Conservation (phyloP, 257 asterid genomes). For the Solanum raphanifolium region DNA sequence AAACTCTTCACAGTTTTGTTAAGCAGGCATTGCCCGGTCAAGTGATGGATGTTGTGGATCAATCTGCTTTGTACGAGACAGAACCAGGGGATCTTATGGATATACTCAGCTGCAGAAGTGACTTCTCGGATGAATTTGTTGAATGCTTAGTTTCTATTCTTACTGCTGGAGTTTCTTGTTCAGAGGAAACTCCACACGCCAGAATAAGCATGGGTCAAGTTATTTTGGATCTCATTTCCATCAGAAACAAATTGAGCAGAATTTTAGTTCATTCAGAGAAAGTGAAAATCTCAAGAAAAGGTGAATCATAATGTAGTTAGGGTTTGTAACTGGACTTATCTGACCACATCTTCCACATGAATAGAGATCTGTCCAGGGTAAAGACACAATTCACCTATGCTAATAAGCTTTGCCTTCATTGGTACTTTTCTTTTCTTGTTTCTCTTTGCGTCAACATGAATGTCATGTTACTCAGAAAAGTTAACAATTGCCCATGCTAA, state of each 20-base stretch:
- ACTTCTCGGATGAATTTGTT: background rate
- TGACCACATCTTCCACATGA: background rate
- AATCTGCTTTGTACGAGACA: slow-evolving; percentile 4
- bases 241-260: slow-evolving; percentile 4
- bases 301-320: background rate
- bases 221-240: background rate
- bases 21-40: slow-evolving; percentile 1
- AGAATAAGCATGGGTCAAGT: slow-evolving; percentile 5
- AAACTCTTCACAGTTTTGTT: slow-evolving; percentile 21
- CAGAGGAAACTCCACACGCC: slow-evolving; percentile 12
- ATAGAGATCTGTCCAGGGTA: background rate
- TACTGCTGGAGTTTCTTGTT: slow-evolving; percentile 8
- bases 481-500: background rate
- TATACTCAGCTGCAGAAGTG: background rate
- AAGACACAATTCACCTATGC: background rate
- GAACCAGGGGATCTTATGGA: background rate
- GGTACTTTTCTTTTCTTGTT: background rate
- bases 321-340: background rate
- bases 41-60: slow-evolving; percentile 19
- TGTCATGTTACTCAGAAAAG: background rate
- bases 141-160: slow-evolving; percentile 12
- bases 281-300: background rate
- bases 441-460: background rate
- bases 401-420: background rate
- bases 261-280: background rate